Evolutionary conservation across 2,329 filamentous ascomycete genomes (phyloP).

Genomic region (Acrocalymma vagum): DNA sequence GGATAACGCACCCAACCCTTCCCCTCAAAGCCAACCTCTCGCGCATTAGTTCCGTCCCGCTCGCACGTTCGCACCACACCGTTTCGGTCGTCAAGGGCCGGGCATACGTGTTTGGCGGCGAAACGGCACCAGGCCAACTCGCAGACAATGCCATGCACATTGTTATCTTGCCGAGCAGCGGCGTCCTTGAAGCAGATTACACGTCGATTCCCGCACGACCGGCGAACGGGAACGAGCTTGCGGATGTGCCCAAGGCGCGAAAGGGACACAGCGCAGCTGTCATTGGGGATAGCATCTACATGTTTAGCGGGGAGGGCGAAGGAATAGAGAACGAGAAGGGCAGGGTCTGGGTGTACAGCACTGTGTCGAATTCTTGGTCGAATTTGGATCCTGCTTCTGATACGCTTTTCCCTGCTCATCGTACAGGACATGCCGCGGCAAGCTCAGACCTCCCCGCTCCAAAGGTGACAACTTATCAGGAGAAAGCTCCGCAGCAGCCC

Average conservation of each 20-base stretch:
- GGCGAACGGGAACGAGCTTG: slow-evolving; percentile 26
- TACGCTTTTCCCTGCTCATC: slow-evolving; percentile 33
- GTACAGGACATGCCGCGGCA: slow-evolving; percentile 47
- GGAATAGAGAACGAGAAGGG: slow-evolving; percentile 44
- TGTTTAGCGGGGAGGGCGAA: slow-evolving; percentile 52
- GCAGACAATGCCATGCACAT: slow-evolving; percentile 62
- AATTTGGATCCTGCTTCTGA: slow-evolving; percentile 45
- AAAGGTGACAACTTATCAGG: slow-evolving; percentile 34
- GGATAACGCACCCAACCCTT: slow-evolving; percentile 57
- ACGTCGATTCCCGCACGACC: slow-evolving; percentile 44
- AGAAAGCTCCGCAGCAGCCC: slow-evolving; percentile 49
- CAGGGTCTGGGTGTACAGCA: slow-evolving; percentile 56
- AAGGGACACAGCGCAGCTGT: slow-evolving; percentile 53
- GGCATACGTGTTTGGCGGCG: slow-evolving; percentile 66
- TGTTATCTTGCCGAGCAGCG: slow-evolving; percentile 58
- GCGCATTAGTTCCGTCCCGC: slow-evolving; percentile 54
- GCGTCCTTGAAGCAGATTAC: slow-evolving; percentile 54
- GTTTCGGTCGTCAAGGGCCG: slow-evolving; percentile 62
- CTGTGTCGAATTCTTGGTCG: slow-evolving; percentile 50
- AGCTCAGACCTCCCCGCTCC: slow-evolving; percentile 51
- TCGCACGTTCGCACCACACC: slow-evolving; percentile 61
- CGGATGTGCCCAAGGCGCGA: slow-evolving; percentile 47
- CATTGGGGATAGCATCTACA: slow-evolving; percentile 54
- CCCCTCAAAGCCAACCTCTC: slow-evolving; percentile 61
- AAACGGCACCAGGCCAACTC: slow-evolving; percentile 47